Conservation (phyloP, 2,329 filamentous ascomycete genomes). For the Diplodia mutila region DNA sequence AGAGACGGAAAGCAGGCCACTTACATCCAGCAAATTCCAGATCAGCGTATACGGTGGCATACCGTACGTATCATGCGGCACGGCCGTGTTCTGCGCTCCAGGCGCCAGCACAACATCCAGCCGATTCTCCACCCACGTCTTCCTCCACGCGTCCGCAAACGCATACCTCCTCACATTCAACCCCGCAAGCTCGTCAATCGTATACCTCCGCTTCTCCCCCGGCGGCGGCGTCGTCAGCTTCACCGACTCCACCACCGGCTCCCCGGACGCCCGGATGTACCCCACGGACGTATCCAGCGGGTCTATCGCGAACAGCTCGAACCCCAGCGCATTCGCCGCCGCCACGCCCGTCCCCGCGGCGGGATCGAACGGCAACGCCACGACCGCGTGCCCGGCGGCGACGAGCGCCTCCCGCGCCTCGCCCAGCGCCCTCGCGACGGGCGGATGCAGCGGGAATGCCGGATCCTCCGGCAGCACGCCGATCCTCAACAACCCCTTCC, state of each 20-base stretch:
- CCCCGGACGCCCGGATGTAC: conserved; percentile 7
- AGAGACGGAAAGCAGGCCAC: too few species aligned
- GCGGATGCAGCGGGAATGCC: conserved; percentile 12
- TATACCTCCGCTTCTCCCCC: conserved; percentile 18
- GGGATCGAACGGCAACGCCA: conserved; percentile 27
- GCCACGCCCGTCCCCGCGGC: not conserved
- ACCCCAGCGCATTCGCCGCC: not conserved
- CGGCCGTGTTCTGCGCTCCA: conserved; percentile 56
- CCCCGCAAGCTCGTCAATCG: conserved; percentile 47
- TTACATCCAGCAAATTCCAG: conserved; percentile 55
- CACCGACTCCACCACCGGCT: conserved; percentile 8
- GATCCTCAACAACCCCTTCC: too few species aligned
- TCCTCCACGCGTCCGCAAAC: conserved; percentile 50
- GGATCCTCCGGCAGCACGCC: conserved; percentile 20
- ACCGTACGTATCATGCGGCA: conserved; percentile 38
- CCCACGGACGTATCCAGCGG: conserved; percentile 11
- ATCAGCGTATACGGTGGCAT: conserved; percentile 53
- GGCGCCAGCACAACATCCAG: conserved; percentile 58
- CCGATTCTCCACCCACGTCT: conserved; percentile 46
- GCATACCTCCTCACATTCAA: conserved; percentile 46
- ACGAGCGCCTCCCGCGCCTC: conserved; percentile 46
- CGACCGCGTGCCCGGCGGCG: conserved; percentile 51
- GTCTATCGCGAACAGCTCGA: conserved; percentile 13
- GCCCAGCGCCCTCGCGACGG: conserved; percentile 45
- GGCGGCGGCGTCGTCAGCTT: not conserved